Percentiles rank a stretch among this genome's conserved stretches.
Evolutionary conservation across 1,284 basidiomycete genomes (phyloP).

Genomic region (Cutaneotrichosporon cavernicola): DNA sequence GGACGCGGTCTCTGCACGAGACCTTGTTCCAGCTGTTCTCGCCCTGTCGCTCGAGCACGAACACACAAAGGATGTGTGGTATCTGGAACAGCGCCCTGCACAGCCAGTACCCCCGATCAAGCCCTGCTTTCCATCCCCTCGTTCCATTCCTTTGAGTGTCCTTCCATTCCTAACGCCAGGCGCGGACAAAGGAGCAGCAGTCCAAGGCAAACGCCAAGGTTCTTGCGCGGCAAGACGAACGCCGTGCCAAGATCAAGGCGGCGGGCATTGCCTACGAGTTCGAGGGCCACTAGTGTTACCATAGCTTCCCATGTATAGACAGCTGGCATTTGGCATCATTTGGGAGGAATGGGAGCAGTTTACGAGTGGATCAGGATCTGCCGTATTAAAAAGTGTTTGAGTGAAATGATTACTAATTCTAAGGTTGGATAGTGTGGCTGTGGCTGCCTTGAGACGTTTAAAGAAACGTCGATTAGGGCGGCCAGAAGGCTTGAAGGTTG

Average conservation of each 20-base stretch:
- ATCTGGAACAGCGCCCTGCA: neutral
- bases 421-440: too few species aligned
- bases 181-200: constrained; percentile 72
- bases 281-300: constrained; percentile 54
- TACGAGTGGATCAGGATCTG: neutral
- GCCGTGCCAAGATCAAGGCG: constrained; percentile 74
- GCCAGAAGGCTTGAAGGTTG: neutral
- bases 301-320: constrained; percentile 8
- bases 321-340: neutral
- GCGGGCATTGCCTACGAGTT: constrained; percentile 89
- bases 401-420: neutral
- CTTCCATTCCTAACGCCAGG: constrained; percentile 54
- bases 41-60: too few species aligned
- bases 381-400: neutral
- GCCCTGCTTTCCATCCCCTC: neutral
- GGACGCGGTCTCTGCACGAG: neutral
- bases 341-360: neutral
- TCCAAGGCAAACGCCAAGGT: constrained; percentile 66
- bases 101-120: neutral
- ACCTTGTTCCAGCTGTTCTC: too few species aligned
- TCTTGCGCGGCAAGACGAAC: constrained; percentile 72
- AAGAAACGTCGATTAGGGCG: neutral
- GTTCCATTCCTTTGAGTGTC: neutral
- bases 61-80: too few species aligned
- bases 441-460: too few species aligned